A percentile compares a stretch with the other conserved stretches of the same genome.
These are phyloP conservation scores for Stephanodiscus triporus DNA, from an alignment of 108 stramenopile genomes.

Conservation along the genomic window DNA sequence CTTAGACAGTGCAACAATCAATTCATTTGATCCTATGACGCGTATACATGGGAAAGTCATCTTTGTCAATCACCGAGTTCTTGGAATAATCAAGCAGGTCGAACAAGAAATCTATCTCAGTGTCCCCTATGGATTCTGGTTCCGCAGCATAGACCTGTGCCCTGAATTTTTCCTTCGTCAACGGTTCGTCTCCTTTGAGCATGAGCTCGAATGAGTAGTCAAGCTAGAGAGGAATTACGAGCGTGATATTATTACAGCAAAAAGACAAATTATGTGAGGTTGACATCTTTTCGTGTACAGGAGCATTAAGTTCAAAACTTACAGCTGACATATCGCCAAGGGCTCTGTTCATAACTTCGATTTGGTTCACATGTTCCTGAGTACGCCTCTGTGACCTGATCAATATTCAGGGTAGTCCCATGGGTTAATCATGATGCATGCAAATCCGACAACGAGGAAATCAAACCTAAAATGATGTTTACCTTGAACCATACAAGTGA, in stretches of 20 bases:
- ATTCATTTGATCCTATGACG: constrained; percentile 12
- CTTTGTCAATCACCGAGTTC: constrained; percentile 44
- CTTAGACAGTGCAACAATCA: background rate
- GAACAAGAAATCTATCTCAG: constrained; percentile 53
- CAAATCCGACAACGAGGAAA: background rate
- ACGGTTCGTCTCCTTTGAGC: constrained; percentile 31
- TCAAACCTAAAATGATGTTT: background rate
- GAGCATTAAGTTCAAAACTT: constrained; percentile 12
- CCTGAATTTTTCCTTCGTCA: constrained; percentile 45
- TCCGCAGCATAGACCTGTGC: constrained; percentile 39
- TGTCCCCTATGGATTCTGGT: constrained; percentile 38
- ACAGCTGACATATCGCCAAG: constrained; percentile 59
- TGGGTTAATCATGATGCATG: background rate
- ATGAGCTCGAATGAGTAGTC: constrained; percentile 51
- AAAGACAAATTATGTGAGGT: background rate
- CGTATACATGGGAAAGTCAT: constrained; percentile 36
- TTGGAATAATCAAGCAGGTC: constrained; percentile 55
- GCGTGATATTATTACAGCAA: background rate
- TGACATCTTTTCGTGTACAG: background rate
- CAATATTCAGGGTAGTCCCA: background rate
- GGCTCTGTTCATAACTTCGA: constrained; percentile 50
- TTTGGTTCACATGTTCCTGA: constrained; percentile 41
- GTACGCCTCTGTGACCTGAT: constrained; percentile 33
- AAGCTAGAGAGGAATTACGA: constrained; percentile 10
- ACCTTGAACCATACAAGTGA: constrained; percentile 46